Evolutionary conservation across 148 eudicot genomes (phyloP), one percentile per base, ranked within the genome.

Genomic region (Amaranthus cruentus): DNA sequence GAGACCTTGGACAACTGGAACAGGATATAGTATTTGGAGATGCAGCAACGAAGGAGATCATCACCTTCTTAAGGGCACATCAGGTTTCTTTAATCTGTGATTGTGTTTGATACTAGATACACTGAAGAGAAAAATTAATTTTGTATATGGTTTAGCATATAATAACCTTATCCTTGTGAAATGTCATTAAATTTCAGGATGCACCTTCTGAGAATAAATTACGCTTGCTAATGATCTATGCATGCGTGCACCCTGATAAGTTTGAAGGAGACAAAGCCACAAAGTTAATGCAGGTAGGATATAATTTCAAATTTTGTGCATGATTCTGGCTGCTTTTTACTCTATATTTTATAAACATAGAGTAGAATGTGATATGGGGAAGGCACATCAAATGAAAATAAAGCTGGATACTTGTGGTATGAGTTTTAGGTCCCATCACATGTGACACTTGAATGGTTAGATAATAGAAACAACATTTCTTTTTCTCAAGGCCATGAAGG

Each of bases 1-100:
- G 97, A 50, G 99, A 96, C 6, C 92, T 96, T 69, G 99, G 99
- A 71, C 97, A 96, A 79, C 81, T 96, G 73, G 99, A 96, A 85
- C 99, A 96, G 84, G 99, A 96, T 84, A 87, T 96, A 71, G 99
- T 92, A 74, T 96, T 96, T 81, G 99, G 99, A 49, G 97, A 92
- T 85, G 96, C 97, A 62, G 99, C 91, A 77, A 85, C 96, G 8
- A 96, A 92, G 82, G 99, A 96, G 85, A 75, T 96, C 73, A 90
- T 96, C 75, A 84, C 82, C 75, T 90, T 69, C 78, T 73, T 96
- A 58, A 90, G 99, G 84, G 61, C 81, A 59, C 83, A 88, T 54
- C 94, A 86, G 94, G 99, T 75, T 58, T 74, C 71, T 47, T 66
- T 46, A 56, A 60, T 58, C 18, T 54, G 28, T 52, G 38, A 54